A percentile compares a stretch with the other conserved stretches of the same genome.
phyloP scores from a whole-genome alignment of 2,329 filamentous ascomycete species.

The Ampelomyces quisqualis region DNA sequence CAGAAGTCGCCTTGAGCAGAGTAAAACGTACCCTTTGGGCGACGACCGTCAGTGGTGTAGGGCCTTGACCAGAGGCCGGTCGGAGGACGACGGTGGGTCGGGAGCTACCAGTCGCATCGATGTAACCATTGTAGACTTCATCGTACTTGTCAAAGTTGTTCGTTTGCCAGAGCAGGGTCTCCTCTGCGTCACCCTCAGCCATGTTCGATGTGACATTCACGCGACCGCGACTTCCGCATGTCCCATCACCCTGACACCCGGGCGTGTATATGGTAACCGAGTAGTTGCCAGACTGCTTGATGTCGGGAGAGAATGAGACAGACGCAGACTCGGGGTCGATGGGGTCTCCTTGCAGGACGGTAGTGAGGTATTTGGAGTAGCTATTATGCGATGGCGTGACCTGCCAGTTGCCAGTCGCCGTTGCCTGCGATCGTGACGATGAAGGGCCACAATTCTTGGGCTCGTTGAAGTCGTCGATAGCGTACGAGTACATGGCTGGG shows the following conservation, averaged over 20 bases:
- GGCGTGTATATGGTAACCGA: conserved; percentile 89
- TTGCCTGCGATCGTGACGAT: conserved; percentile 59
- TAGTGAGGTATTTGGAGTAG: conserved; percentile 74
- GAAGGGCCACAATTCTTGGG: conserved; percentile 70
- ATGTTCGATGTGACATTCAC: conserved; percentile 79
- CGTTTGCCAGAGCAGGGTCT: conserved; percentile 75
- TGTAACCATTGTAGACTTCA: conserved; percentile 79
- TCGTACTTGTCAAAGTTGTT: conserved; percentile 98
- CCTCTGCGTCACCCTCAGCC: conserved; percentile 50
- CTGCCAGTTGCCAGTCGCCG: conserved; percentile 72
- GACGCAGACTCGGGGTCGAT: conserved; percentile 60
- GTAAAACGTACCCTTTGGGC: conserved; percentile 83
- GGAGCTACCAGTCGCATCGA: conserved; percentile 77
- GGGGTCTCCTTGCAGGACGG: conserved; percentile 59
- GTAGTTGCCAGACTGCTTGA: conserved; percentile 88
- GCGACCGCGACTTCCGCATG: conserved; percentile 73
- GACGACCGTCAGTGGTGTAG: conserved; percentile 69
- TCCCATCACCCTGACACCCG: conserved; percentile 77
- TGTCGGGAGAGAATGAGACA: conserved; percentile 79
- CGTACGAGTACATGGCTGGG: conserved; percentile 76
- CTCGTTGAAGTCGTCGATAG: conserved; percentile 84
- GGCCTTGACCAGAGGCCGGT: conserved; percentile 63
- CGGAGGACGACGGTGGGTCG: conserved; percentile 77
- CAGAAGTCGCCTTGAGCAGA: conserved; percentile 69
- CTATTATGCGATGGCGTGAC: conserved; percentile 67